phyloP scores from a whole-genome alignment of 2,329 filamentous ascomycete species.

The Alternaria sp. region DNA sequence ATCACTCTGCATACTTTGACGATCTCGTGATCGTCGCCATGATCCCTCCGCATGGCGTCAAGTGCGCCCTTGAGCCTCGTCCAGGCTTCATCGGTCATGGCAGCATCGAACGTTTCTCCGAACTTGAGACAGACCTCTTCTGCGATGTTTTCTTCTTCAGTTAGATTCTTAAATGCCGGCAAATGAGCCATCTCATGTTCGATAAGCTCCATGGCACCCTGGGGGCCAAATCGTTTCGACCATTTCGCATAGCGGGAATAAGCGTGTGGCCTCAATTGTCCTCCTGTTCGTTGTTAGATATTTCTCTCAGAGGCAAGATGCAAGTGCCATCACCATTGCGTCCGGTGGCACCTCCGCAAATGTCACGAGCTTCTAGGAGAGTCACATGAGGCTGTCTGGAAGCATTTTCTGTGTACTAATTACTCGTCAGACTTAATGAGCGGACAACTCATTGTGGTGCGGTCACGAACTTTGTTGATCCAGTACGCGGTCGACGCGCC shows the following conservation, averaged over 20 bases:
- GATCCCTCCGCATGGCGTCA: slow-evolving; percentile 14
- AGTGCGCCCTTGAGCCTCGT: slow-evolving; percentile 13
- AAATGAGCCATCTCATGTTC: slow-evolving; percentile 16
- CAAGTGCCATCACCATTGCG: slow-evolving; percentile 9
- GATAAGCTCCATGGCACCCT: slow-evolving; percentile 20
- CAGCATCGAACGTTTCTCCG: slow-evolving; percentile 20
- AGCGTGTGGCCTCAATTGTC: slow-evolving; percentile 17
- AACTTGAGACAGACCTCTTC: slow-evolving; percentile 19
- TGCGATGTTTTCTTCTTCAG: slow-evolving; percentile 12
- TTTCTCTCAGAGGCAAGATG: neutral
- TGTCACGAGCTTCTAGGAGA: slow-evolving; percentile 17
- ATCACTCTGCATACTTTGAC: slow-evolving; percentile 12
- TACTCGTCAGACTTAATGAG: neutral
- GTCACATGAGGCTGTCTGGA: slow-evolving; percentile 14
- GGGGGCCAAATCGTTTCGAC: slow-evolving; percentile 12
- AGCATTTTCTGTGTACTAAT: slow-evolving; percentile 13
- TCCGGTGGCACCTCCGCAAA: slow-evolving; percentile 17
- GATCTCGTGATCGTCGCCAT: slow-evolving; percentile 13
- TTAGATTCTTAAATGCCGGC: slow-evolving; percentile 9
- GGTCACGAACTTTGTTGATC: slow-evolving; percentile 17
- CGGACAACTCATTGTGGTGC: neutral
- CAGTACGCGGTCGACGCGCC: slow-evolving; percentile 19
- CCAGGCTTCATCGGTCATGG: slow-evolving; percentile 22
- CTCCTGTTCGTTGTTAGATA: slow-evolving; percentile 7
- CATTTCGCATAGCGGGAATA: slow-evolving; percentile 19